Conservation (phyloP, 2,329 filamentous ascomycete species). For the Nemania serpens region DNA sequence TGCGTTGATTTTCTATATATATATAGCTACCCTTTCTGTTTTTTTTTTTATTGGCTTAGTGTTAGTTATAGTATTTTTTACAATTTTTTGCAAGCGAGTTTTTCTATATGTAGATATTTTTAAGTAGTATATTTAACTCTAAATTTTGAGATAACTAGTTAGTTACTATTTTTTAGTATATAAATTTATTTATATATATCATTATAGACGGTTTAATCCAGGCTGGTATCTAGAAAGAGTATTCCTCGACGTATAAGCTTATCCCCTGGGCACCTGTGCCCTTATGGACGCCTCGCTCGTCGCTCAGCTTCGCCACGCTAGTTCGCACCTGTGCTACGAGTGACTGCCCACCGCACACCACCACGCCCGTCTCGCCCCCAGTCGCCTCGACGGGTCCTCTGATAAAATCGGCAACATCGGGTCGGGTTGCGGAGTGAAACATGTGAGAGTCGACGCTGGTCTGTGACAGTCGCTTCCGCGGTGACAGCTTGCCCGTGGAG, state of each 20-base stretch:
- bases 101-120: too few relatives aligned
- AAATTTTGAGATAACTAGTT: too few relatives aligned
- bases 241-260: conserved; percentile 64
- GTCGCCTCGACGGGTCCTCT: conserved; percentile 60
- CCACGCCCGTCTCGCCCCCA: conserved; percentile 64
- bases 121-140: too few relatives aligned
- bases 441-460: conserved; percentile 48
- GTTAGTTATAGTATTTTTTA: too few relatives aligned
- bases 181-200: too few relatives aligned
- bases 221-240: conserved; percentile 50
- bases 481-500: conserved; percentile 14
- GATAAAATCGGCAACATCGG: conserved; percentile 58
- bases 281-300: conserved; percentile 67
- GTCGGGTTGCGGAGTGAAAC: conserved; percentile 51
- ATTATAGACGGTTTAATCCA: too few relatives aligned
- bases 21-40: too few relatives aligned
- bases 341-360: conserved; percentile 63
- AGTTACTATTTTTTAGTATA: too few relatives aligned
- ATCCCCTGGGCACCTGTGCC: conserved; percentile 68
- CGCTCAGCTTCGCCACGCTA: conserved; percentile 59
- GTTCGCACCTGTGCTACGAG: conserved; percentile 60
- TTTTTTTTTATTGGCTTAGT: too few relatives aligned
- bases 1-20: too few relatives aligned
- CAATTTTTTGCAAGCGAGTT: too few relatives aligned
- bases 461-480: conserved; percentile 28